Evolutionary conservation across 2,329 filamentous ascomycete species (phyloP).

Genomic region (Dactylellina leptospora): DNA sequence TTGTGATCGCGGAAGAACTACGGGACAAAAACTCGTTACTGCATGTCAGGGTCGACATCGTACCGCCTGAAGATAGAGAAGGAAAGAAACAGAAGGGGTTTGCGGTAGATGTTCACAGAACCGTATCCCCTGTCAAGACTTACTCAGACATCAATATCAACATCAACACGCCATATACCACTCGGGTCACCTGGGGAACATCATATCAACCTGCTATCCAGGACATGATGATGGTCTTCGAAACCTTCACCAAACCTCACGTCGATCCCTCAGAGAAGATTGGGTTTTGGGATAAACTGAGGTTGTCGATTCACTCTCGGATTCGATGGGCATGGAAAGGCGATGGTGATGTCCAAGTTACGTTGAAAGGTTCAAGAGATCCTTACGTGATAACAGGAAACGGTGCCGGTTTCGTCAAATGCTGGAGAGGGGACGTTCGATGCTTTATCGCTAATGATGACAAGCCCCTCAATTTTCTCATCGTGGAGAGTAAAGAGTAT

Average conservation of each 20-base stretch:
- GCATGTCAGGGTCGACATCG: constrained; percentile 81
- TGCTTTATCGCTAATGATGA: constrained; percentile 85
- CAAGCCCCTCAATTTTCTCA: constrained; percentile 92
- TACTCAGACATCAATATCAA: constrained; percentile 92
- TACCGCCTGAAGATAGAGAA: constrained; percentile 72
- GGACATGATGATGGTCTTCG: constrained; percentile 99
- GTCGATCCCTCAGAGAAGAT: constrained; percentile 91
- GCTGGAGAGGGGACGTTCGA: constrained; percentile 92
- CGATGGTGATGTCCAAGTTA: constrained; percentile 92
- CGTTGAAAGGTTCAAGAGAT: constrained; percentile 89
- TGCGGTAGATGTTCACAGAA: constrained; percentile 84
- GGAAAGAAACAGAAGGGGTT: constrained; percentile 72
- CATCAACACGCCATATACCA: constrained; percentile 91
- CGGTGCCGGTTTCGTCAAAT: constrained; percentile 96
- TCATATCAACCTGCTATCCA: constrained; percentile 98
- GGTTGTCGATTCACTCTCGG: constrained; percentile 90
- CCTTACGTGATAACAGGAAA: constrained; percentile 92
- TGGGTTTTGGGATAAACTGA: constrained; percentile 98
- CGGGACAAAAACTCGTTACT: constrained; percentile 81
- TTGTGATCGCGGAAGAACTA: constrained; percentile 95
- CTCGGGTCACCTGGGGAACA: constrained; percentile 94
- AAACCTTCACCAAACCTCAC: constrained; percentile 95
- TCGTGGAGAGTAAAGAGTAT: constrained; percentile 92
- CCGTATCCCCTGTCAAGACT: constrained; percentile 92
- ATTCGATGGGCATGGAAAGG: constrained; percentile 85